phyloP scores from a whole-genome alignment of 371 early-diverging fungal genomes.

The Lichtheimia ramosa region DNA sequence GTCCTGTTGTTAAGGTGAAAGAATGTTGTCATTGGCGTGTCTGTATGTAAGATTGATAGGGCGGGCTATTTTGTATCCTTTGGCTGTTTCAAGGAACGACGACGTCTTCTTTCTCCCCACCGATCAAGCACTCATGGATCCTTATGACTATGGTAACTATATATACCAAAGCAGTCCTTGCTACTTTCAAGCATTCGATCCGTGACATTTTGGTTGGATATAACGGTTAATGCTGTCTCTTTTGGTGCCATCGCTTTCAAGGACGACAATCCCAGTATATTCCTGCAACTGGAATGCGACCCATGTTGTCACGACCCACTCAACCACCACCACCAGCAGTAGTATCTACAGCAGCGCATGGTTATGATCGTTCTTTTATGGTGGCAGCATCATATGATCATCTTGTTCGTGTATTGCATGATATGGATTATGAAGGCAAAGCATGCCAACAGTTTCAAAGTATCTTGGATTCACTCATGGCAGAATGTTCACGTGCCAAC shows the following conservation, averaged over 20 bases:
- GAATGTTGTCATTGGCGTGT: no score
- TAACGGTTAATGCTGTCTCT: not conserved
- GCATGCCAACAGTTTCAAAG: slow-evolving; percentile 34
- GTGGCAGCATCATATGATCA: slow-evolving; percentile 4
- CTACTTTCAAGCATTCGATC: not conserved
- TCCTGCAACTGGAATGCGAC: not conserved
- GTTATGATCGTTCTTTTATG: not conserved
- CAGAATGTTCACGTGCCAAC: slow-evolving; percentile 61
- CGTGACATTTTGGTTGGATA: not conserved
- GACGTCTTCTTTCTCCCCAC: not conserved
- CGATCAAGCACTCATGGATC: not conserved
- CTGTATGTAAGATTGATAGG: no score
- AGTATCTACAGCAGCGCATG: not conserved
- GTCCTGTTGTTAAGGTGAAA: no score
- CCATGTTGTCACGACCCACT: not conserved
- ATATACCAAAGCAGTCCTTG: not conserved
- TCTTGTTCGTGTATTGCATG: not conserved
- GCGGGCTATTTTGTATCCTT: not conserved
- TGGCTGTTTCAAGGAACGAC: not conserved
- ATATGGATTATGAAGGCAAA: not conserved
- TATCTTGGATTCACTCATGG: slow-evolving; percentile 52
- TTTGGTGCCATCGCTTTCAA: not conserved
- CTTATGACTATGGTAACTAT: slow-evolving; percentile 1
- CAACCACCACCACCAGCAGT: not conserved
- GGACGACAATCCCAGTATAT: not conserved